These are phyloP conservation scores for Chaetomium sp. DNA, from an alignment of 2,329 filamentous ascomycete species.

Conservation along the genomic window DNA sequence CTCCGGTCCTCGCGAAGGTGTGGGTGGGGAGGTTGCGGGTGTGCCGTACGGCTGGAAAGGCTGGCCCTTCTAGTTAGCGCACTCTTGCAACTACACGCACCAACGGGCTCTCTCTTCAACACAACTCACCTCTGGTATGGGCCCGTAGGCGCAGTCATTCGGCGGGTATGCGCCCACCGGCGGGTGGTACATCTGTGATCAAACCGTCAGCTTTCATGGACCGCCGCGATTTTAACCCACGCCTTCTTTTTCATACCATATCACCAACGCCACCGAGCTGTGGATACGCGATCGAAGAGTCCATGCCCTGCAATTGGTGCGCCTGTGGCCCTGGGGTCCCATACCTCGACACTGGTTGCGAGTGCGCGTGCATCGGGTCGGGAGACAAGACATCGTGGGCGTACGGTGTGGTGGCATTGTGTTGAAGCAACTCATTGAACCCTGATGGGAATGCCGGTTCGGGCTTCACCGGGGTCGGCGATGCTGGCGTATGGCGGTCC, in stretches of 20 bases:
- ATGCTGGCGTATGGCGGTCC: slow-evolving; percentile 37
- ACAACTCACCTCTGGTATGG: slow-evolving; percentile 23
- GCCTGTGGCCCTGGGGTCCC: slow-evolving; percentile 33
- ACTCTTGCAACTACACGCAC: neutral
- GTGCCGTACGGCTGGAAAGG: slow-evolving; percentile 40
- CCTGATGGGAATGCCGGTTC: slow-evolving; percentile 34
- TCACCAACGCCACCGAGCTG: slow-evolving; percentile 19
- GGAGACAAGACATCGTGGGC: slow-evolving; percentile 25
- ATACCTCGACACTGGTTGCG: slow-evolving; percentile 34
- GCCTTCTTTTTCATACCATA: slow-evolving; percentile 11
- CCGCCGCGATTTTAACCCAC: neutral
- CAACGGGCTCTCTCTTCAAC: neutral
- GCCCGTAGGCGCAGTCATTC: slow-evolving; percentile 24
- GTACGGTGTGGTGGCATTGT: slow-evolving; percentile 33
- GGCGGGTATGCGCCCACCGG: slow-evolving; percentile 17
- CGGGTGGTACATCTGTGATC: slow-evolving; percentile 19
- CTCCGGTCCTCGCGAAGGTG: slow-evolving; percentile 33
- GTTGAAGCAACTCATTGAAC: slow-evolving; percentile 38
- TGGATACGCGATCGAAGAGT: slow-evolving; percentile 28
- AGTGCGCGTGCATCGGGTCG: slow-evolving; percentile 28
- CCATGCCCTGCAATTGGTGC: slow-evolving; percentile 23
- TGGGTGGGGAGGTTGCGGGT: slow-evolving; percentile 46
- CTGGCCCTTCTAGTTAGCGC: slow-evolving; percentile 6
- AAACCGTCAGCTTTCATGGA: slow-evolving; percentile 10
- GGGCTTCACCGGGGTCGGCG: slow-evolving; percentile 38